Evolutionary conservation across 768 basidiomycete species (phyloP).

Genomic region (Leccinum aurantiacum): DNA sequence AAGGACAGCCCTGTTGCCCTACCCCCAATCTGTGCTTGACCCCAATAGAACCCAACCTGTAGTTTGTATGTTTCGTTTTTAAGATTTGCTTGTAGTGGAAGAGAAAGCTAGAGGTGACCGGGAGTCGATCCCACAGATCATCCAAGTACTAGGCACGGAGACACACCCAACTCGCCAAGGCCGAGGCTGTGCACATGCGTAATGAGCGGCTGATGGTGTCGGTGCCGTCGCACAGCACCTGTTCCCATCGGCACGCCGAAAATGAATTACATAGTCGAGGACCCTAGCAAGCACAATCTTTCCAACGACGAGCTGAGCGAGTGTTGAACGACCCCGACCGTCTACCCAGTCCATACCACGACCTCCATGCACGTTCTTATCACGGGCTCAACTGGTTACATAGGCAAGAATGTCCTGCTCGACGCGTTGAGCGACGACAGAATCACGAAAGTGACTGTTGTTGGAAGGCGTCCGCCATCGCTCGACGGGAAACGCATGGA

Average conservation of each 20-base stretch:
- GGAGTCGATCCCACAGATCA: background rate
- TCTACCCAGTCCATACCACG: background rate
- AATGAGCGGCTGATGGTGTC: background rate
- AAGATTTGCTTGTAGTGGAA: background rate
- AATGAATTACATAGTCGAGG: background rate
- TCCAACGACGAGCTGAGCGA: background rate
- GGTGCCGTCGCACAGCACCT: background rate
- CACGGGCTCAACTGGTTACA: slow-evolving; percentile 27
- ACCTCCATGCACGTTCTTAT: slow-evolving; percentile 26
- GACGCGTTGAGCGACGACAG: slow-evolving; percentile 21
- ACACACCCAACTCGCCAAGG: background rate
- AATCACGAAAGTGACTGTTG: slow-evolving; percentile 26
- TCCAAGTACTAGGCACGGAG: background rate
- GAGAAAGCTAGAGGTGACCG: background rate
- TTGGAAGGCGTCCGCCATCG: slow-evolving; percentile 24
- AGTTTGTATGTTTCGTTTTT: background rate
- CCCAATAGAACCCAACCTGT: slow-evolving; percentile 49
- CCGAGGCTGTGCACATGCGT: background rate
- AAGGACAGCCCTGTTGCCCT: slow-evolving; percentile 49
- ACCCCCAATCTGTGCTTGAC: slow-evolving; percentile 63
- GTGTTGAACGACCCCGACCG: background rate
- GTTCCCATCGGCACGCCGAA: background rate
- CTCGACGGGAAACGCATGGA: slow-evolving; percentile 21
- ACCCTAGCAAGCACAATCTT: background rate
- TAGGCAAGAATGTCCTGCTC: slow-evolving; percentile 22